phyloP scores from a whole-genome alignment of 202 grass and related monocot species.

The Eragrostis tef region DNA sequence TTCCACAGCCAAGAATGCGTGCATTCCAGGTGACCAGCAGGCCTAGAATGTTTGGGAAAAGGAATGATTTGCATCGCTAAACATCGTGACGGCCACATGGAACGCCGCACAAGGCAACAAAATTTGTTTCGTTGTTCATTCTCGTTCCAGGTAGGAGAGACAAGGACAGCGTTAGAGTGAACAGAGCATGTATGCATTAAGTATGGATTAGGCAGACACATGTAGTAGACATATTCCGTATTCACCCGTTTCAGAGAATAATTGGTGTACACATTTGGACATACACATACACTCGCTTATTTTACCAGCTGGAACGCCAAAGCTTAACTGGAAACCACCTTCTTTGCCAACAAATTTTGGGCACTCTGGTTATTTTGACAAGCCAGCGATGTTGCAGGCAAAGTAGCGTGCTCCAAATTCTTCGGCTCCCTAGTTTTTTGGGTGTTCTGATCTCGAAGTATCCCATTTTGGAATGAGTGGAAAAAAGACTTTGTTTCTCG shows the following conservation, averaged over 20 bases:
- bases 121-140: background rate
- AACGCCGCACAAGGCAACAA: slow-evolving; percentile 6
- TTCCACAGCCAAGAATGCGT: background rate
- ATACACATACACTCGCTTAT: background rate
- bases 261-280: background rate
- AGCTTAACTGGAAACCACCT: background rate
- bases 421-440: background rate
- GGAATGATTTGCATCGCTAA: background rate
- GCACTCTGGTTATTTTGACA: background rate
- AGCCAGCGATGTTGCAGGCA: background rate
- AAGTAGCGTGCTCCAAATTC: background rate
- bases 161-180: background rate
- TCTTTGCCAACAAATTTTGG: background rate
- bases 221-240: background rate
- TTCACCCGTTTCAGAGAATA: background rate
- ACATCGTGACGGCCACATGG: slow-evolving; percentile 10
- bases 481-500: no score
- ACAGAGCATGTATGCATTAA: background rate
- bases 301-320: background rate
- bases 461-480: no score
- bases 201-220: background rate
- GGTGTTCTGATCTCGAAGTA: no score
- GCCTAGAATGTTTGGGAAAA: background rate
- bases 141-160: slow-evolving; percentile 20
- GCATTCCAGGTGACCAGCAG: background rate